Percentiles rank a stretch among this genome's conserved stretches.
These are phyloP conservation scores for Aurantiochytrium sp. DNA, from an alignment of 108 stramenopile genomes.

Conservation along the genomic window DNA sequence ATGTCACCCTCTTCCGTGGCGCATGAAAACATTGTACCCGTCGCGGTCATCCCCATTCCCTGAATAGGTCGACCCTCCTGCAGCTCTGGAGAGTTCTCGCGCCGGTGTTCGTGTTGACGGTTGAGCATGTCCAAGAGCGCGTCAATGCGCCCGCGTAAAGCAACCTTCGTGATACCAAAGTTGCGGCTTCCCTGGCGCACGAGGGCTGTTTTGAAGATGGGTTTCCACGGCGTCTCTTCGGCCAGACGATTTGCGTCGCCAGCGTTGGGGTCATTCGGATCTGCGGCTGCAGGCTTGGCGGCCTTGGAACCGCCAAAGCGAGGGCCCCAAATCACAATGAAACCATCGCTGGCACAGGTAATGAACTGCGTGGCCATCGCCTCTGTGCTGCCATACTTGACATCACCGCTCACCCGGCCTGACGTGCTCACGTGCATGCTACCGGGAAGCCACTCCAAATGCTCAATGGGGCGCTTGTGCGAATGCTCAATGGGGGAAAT, in stretches of 20 bases:
- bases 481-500: constrained; percentile 43
- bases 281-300: constrained; percentile 24
- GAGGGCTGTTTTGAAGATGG: constrained; percentile 45
- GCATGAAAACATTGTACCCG: constrained; percentile 26
- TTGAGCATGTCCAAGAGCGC: neutral
- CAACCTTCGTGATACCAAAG: constrained; percentile 23
- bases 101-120: neutral
- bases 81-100: neutral
- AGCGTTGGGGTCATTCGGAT: constrained; percentile 27
- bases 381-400: constrained; percentile 25
- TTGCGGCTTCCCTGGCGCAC: constrained; percentile 36
- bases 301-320: constrained; percentile 29
- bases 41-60: neutral
- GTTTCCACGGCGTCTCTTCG: constrained; percentile 37
- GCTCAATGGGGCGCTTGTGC: constrained; percentile 43
- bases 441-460: constrained; percentile 46
- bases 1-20: constrained; percentile 55
- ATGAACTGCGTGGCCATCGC: constrained; percentile 48
- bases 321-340: constrained; percentile 53
- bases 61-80: neutral
- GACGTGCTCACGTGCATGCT: constrained; percentile 39
- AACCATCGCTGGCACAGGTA: constrained; percentile 53
- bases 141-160: neutral
- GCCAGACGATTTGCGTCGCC: constrained; percentile 7
- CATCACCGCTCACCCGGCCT: constrained; percentile 39